phyloP scores from a whole-genome alignment of 78 protist genomes.

The Guillardia theta region DNA sequence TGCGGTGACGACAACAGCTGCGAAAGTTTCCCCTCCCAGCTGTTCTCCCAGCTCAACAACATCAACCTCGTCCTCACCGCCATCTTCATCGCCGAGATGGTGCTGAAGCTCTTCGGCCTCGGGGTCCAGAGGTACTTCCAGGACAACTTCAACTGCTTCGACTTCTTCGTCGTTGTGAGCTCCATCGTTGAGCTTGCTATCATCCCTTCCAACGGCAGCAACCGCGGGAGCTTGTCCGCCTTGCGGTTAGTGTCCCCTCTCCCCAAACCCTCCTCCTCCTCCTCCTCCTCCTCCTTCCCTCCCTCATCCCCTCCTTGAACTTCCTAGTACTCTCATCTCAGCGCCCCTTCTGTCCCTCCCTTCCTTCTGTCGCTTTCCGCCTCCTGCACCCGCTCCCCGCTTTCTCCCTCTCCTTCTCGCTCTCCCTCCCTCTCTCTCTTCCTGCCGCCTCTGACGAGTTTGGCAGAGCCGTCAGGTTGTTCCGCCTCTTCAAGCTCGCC shows the following conservation, averaged over 20 bases:
- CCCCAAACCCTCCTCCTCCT: too few relatives aligned
- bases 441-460: not conserved
- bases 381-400: not conserved
- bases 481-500: conserved; percentile 29
- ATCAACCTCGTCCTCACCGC: not conserved
- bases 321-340: too few relatives aligned
- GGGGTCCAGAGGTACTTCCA: not conserved
- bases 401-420: not conserved
- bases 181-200: too few relatives aligned
- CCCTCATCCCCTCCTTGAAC: too few relatives aligned
- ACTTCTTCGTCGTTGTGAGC: not conserved
- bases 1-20: not conserved
- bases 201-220: too few relatives aligned
- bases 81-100: not conserved
- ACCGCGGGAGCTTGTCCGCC: too few relatives aligned
- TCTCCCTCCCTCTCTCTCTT: not conserved
- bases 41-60: not conserved
- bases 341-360: too few relatives aligned
- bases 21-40: not conserved
- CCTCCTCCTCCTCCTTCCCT: too few relatives aligned
- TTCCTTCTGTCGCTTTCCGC: not conserved
- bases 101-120: not conserved
- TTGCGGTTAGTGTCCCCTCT: too few relatives aligned
- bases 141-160: not conserved
- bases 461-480: not conserved